phyloP scores from a whole-genome alignment of 2,329 filamentous ascomycete species.

The Onygena corvina region DNA sequence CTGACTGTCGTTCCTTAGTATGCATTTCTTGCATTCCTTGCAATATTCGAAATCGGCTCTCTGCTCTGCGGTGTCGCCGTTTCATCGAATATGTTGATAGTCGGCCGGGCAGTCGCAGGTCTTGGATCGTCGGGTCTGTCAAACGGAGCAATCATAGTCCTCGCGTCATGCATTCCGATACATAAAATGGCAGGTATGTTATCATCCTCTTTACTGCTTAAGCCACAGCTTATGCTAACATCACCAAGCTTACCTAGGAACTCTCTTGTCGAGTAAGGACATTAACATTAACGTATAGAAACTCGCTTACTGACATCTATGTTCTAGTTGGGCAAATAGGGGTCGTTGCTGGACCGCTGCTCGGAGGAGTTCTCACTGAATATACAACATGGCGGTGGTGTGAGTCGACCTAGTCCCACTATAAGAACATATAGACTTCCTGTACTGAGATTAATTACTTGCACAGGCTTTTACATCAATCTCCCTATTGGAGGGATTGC shows the following conservation, averaged over 20 bases:
- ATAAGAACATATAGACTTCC: too few species aligned
- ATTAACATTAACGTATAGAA: too few species aligned
- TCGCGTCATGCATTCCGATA: constrained; percentile 11
- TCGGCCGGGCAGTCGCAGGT: constrained; percentile 20
- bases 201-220: too few species aligned
- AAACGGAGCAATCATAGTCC: constrained; percentile 18
- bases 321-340: constrained; percentile 24
- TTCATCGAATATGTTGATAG: constrained; percentile 21
- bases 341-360: constrained; percentile 28
- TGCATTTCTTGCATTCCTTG: constrained; percentile 23
- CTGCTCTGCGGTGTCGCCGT: constrained; percentile 19
- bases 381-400: constrained; percentile 33
- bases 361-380: constrained; percentile 34
- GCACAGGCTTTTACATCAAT: constrained; percentile 32
- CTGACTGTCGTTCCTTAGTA: constrained; percentile 15
- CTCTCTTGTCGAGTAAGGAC: too few species aligned
- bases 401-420: constrained; percentile 14
- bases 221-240: too few species aligned
- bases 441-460: constrained; percentile 23
- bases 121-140: constrained; percentile 19
- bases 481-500: constrained; percentile 23
- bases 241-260: too few species aligned
- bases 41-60: constrained; percentile 25
- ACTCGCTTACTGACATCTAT: too few species aligned
- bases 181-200: too few species aligned